Evolutionary conservation across 495 filamentous ascomycete species (phyloP).

Genomic region (Tuber calosporum): DNA sequence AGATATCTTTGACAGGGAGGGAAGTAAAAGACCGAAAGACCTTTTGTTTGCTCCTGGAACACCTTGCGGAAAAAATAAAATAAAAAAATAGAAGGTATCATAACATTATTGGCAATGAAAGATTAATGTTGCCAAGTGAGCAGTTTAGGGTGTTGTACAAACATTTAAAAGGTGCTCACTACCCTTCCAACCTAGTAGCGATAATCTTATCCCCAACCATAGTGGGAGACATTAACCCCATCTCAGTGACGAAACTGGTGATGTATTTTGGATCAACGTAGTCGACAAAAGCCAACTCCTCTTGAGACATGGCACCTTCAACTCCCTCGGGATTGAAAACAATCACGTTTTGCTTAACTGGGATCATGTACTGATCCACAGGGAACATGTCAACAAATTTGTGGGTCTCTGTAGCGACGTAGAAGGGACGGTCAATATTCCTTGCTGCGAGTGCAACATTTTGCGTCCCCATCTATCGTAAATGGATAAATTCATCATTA

Average conservation of each 20-base stretch:
- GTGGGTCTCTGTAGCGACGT: conserved; percentile 89
- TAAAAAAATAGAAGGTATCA: too few species aligned
- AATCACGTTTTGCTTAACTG: conserved; percentile 66
- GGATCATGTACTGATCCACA: conserved; percentile 67
- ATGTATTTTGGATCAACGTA: conserved; percentile 79
- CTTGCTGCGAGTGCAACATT: conserved; percentile 81
- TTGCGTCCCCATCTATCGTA: conserved; percentile 69
- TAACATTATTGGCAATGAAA: background rate
- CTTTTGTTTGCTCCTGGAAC: background rate
- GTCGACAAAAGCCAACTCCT: conserved; percentile 56
- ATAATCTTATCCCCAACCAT: conserved; percentile 39
- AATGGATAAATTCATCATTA: background rate
- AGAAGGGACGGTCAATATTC: conserved; percentile 69
- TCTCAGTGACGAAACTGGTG: conserved; percentile 70
- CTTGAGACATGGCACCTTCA: conserved; percentile 43
- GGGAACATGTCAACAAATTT: conserved; percentile 84
- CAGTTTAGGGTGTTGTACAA: background rate
- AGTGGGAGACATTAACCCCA: conserved; percentile 62
- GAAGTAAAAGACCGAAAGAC: background rate
- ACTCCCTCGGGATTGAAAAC: conserved; percentile 53
- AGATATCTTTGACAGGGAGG: background rate
- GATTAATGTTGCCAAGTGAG: background rate
- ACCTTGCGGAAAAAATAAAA: background rate
- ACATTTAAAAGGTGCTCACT: background rate
- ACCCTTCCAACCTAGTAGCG: conserved; percentile 21